Percentiles rank a stretch among this genome's conserved stretches.
phyloP scores from a whole-genome alignment of 306 rosid species.

The Vigna nakashimae region DNA sequence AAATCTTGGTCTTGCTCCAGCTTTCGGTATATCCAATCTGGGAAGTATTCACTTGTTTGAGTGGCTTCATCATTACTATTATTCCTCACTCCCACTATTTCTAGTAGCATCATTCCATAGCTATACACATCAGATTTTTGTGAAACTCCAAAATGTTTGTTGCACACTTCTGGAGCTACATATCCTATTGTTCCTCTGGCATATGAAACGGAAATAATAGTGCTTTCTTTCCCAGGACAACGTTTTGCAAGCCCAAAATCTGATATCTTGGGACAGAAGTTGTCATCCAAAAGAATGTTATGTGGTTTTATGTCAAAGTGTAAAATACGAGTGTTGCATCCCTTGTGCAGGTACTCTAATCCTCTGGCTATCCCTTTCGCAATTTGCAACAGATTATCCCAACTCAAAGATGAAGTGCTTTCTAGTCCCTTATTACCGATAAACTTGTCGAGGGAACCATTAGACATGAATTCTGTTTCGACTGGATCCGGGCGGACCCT shows the following conservation, averaged over 20 bases:
- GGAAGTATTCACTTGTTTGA: conserved; percentile 38
- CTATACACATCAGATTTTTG: conserved; percentile 59
- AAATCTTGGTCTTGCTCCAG: conserved; percentile 24
- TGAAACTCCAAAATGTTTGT: conserved; percentile 49
- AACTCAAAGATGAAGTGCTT: conserved; percentile 36
- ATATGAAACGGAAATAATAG: conserved; percentile 39
- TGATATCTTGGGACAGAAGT: conserved; percentile 36
- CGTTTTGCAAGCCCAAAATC: conserved; percentile 59
- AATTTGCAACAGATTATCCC: conserved; percentile 25
- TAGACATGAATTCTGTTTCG: conserved; percentile 52
- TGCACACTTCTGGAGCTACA: conserved; percentile 55
- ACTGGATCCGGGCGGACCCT: too few relatives aligned
- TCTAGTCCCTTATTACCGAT: conserved; percentile 12
- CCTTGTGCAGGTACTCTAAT: conserved; percentile 37
- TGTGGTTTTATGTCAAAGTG: too few relatives aligned
- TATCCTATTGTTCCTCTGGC: conserved; percentile 56
- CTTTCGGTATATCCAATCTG: conserved; percentile 41
- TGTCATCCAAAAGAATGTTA: too few relatives aligned
- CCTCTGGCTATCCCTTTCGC: conserved; percentile 52
- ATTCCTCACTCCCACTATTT: background rate
- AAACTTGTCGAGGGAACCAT: conserved; percentile 61
- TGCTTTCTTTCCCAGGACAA: conserved; percentile 40
- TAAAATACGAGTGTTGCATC: too few relatives aligned
- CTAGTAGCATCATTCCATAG: conserved; percentile 49
- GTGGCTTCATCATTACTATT: background rate